These are phyloP conservation scores for Ascochyta clinopodiicola DNA, from an alignment of 2,329 filamentous ascomycete genomes.

Conservation along the genomic window DNA sequence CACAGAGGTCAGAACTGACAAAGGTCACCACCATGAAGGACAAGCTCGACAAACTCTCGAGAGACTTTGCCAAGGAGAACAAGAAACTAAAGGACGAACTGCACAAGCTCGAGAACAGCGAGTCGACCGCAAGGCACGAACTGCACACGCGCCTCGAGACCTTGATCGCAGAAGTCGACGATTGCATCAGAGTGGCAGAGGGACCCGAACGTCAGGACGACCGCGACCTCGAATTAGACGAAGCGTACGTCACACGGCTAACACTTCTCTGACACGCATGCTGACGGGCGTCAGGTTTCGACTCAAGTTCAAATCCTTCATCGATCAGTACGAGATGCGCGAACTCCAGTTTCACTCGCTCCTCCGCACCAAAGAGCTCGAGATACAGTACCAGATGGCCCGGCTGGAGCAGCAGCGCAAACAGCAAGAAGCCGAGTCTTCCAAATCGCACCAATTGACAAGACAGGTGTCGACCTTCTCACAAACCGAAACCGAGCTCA, in stretches of 20 bases:
- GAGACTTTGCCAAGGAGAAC: conserved; percentile 95
- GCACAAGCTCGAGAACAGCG: conserved; percentile 84
- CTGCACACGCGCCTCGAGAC: conserved; percentile 85
- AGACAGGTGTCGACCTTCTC: conserved; percentile 93
- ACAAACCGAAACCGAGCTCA: conserved; percentile 90
- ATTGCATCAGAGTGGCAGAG: conserved; percentile 86
- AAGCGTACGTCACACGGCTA: conserved; percentile 68
- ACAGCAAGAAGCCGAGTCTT: conserved; percentile 79
- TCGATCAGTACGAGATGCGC: conserved; percentile 95
- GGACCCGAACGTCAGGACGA: conserved; percentile 74
- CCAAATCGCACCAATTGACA: conserved; percentile 83
- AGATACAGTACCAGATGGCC: conserved; percentile 90
- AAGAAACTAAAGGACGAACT: conserved; percentile 96
- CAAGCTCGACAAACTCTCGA: conserved; percentile 93
- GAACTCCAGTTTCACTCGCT: conserved; percentile 93
- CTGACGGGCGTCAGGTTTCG: conserved; percentile 52
- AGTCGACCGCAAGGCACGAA: conserved; percentile 80
- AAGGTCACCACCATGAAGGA: conserved; percentile 92
- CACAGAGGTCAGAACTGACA: conserved; percentile 83
- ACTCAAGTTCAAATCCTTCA: conserved; percentile 91
- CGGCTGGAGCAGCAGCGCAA: conserved; percentile 91
- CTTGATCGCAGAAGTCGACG: conserved; percentile 82
- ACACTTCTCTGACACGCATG: background rate
- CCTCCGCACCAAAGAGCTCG: conserved; percentile 91
- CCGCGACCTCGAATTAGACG: conserved; percentile 88